phyloP scores from a whole-genome alignment of 1,139 yeast genomes.

The Scheffersomyces illinoinensis region DNA sequence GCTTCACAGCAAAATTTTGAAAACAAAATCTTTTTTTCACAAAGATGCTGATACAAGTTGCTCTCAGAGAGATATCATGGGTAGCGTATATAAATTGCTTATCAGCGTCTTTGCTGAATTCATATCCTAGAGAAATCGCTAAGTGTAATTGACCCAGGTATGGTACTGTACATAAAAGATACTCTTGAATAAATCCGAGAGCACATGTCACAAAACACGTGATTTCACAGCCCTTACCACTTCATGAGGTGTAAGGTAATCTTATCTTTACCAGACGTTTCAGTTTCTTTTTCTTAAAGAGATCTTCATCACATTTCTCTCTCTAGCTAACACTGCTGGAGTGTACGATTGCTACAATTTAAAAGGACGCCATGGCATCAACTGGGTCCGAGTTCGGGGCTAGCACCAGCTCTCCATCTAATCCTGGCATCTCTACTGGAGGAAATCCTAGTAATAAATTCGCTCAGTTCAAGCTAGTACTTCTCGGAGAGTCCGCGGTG shows the following conservation, averaged over 20 bases:
- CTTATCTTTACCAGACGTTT: not conserved
- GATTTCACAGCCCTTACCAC: not conserved
- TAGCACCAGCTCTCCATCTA: not conserved
- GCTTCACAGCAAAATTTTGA: too few relatives aligned
- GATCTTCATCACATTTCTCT: not conserved
- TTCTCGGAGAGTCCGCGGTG: conserved; percentile 50
- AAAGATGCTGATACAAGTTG: too few relatives aligned
- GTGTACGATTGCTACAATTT: not conserved
- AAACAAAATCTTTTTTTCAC: too few relatives aligned
- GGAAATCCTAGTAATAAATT: conserved; percentile 13
- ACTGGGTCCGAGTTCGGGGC: not conserved
- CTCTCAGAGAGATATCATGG: too few relatives aligned
- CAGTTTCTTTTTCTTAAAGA: not conserved
- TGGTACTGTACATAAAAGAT: too few relatives aligned
- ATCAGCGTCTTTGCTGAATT: too few relatives aligned
- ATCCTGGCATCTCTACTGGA: conserved; percentile 1
- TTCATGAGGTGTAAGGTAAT: not conserved
- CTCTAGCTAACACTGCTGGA: not conserved
- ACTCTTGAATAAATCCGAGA: too few relatives aligned
- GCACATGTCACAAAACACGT: too few relatives aligned
- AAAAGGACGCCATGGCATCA: not conserved
- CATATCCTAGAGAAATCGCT: too few relatives aligned
- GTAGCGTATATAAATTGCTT: too few relatives aligned
- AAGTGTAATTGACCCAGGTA: too few relatives aligned
- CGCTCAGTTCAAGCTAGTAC: conserved; percentile 49